These are phyloP conservation scores for Globisporangium echinulatum DNA, from an alignment of 352 stramenopile species.

Conservation along the genomic window DNA sequence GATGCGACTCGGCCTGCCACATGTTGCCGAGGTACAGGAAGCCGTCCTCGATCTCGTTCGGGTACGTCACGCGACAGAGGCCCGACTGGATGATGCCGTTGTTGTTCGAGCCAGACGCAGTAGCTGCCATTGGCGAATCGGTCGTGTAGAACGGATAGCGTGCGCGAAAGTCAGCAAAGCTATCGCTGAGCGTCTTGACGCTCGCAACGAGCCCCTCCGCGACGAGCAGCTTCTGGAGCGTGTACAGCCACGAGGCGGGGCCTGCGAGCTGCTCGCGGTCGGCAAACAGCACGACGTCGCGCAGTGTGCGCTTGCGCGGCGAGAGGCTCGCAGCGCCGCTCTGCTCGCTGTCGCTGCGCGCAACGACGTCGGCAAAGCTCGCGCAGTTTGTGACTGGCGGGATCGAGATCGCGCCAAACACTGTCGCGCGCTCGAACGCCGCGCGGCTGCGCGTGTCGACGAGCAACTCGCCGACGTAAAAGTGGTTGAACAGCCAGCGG, in stretches of 20 bases:
- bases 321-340: slow-evolving; percentile 19
- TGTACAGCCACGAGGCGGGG: slow-evolving; percentile 28
- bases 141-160: slow-evolving; percentile 72
- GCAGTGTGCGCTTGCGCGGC: slow-evolving; percentile 28
- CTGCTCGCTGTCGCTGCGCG: slow-evolving; percentile 14
- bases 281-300: slow-evolving; percentile 48
- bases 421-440: slow-evolving; percentile 26
- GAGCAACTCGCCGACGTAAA: slow-evolving; percentile 53
- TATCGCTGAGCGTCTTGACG: slow-evolving; percentile 36
- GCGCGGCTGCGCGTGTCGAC: slow-evolving; percentile 40
- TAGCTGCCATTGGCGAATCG: slow-evolving; percentile 6
- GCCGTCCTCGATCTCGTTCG: slow-evolving; percentile 59
- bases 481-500: slow-evolving; percentile 73
- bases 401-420: slow-evolving; percentile 50
- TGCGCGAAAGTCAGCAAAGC: slow-evolving; percentile 30
- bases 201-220: slow-evolving; percentile 35
- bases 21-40: slow-evolving; percentile 73
- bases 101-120: neutral
- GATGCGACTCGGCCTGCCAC: slow-evolving; percentile 54
- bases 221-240: slow-evolving; percentile 34
- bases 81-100: slow-evolving; percentile 23
- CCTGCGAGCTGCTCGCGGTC: slow-evolving; percentile 22
- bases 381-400: slow-evolving; percentile 16
- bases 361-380: slow-evolving; percentile 17
- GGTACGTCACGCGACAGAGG: slow-evolving; percentile 43